Evolutionary conservation across 1,284 basidiomycete species (phyloP).

Genomic region (Cryptococcus wingfieldii): DNA sequence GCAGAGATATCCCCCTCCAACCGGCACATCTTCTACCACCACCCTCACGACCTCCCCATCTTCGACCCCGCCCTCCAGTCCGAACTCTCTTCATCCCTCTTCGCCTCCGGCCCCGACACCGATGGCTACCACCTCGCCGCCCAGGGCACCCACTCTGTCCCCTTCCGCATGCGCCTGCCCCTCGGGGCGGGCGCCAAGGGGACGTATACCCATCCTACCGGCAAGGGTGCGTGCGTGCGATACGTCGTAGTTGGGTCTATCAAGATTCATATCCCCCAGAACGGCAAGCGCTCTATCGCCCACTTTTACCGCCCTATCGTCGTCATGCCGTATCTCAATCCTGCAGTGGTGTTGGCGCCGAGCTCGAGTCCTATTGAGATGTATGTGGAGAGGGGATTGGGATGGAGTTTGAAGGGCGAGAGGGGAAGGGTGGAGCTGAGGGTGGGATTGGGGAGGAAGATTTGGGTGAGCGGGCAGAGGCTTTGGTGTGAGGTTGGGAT

Average conservation of each 20-base stretch:
- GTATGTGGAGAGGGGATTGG: conserved; percentile 57
- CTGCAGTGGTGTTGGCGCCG: conserved; percentile 61
- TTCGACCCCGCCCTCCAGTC: conserved; percentile 49
- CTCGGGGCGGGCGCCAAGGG: conserved; percentile 70
- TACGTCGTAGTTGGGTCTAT: conserved; percentile 84
- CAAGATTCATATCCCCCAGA: conserved; percentile 68
- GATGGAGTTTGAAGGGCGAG: conserved; percentile 59
- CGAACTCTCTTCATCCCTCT: conserved; percentile 52
- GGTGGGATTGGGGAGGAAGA: conserved; percentile 66
- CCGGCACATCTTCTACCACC: conserved; percentile 83
- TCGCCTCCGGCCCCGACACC: conserved; percentile 57
- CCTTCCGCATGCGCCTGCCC: conserved; percentile 74
- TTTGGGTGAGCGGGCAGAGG: conserved; percentile 82
- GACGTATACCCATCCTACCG: conserved; percentile 57
- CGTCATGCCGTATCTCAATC: conserved; percentile 75
- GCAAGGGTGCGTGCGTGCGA: conserved; percentile 57
- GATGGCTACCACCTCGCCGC: conserved; percentile 66
- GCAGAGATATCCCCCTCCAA: conserved; percentile 58
- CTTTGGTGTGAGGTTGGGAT: conserved; percentile 69
- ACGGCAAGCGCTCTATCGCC: conserved; percentile 68
- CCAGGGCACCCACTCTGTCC: conserved; percentile 68
- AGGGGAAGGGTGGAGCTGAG: conserved; percentile 67
- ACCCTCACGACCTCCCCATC: conserved; percentile 60
- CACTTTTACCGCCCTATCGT: conserved; percentile 87
- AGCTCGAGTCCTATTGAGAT: conserved; percentile 62